These are phyloP conservation scores for Meyerozyma elateridarum DNA, from an alignment of 1,139 yeast species.

Conservation along the genomic window DNA sequence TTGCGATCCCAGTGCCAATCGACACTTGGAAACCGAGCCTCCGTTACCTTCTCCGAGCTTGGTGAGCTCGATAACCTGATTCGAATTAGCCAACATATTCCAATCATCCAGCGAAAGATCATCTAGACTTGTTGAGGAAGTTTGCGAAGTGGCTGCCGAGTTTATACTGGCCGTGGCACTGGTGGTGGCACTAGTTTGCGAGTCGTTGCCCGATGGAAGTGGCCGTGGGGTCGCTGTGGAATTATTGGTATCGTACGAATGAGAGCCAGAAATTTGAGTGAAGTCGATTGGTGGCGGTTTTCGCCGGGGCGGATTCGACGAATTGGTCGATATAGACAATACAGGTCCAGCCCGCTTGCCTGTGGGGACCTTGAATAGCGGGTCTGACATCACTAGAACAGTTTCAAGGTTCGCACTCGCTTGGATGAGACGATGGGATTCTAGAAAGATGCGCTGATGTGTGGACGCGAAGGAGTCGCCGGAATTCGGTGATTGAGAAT, in stretches of 20 bases:
- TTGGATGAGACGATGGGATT: too few relatives aligned
- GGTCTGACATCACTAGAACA: slow-evolving; percentile 6
- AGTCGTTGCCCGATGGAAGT: too few relatives aligned
- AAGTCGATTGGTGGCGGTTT: slow-evolving; percentile 46
- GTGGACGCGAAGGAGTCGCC: too few relatives aligned
- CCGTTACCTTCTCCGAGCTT: slow-evolving; percentile 92
- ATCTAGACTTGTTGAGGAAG: slow-evolving; percentile 25
- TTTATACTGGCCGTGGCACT: background rate
- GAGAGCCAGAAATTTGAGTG: slow-evolving; percentile 30
- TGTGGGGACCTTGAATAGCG: slow-evolving; percentile 10
- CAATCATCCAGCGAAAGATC: slow-evolving; percentile 75
- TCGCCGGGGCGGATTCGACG: slow-evolving; percentile 23
- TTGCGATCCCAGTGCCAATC: slow-evolving; percentile 45
- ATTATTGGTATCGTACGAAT: slow-evolving; percentile 15
- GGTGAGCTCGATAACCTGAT: slow-evolving; percentile 57
- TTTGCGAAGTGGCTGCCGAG: background rate
- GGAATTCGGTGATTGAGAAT: too few relatives aligned
- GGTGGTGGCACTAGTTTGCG: background rate
- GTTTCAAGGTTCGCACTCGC: too few relatives aligned
- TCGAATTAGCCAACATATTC: slow-evolving; percentile 57
- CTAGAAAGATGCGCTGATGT: too few relatives aligned
- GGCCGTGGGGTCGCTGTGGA: slow-evolving; percentile 3
- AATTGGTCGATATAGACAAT: slow-evolving; percentile 8
- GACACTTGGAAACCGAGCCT: slow-evolving; percentile 82
- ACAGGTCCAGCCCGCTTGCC: slow-evolving; percentile 8